Conservation (phyloP, 768 basidiomycete species). For the Lyophyllum atratum region DNA sequence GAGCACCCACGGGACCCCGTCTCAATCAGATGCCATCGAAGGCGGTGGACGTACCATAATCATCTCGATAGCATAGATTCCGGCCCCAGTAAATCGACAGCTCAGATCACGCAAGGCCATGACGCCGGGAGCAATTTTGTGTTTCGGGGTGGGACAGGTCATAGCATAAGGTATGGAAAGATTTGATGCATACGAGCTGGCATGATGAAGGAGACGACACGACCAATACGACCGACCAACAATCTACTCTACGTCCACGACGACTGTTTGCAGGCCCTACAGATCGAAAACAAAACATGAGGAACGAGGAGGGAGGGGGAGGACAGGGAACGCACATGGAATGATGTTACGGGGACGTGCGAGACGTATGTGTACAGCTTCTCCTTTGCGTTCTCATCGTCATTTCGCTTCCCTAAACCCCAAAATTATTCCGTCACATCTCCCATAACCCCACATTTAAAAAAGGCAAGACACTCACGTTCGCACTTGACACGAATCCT, state of each 20-base stretch:
- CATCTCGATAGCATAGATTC: too few species aligned
- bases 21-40: too few species aligned
- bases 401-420: constrained; percentile 88
- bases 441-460: background rate
- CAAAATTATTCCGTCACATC: background rate
- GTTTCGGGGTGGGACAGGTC: constrained; percentile 1
- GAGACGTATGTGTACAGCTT: constrained; percentile 93
- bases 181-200: constrained; percentile 8
- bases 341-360: constrained; percentile 72
- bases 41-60: too few species aligned
- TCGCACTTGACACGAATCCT: constrained; percentile 92
- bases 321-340: constrained; percentile 67
- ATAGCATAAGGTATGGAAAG: constrained; percentile 6
- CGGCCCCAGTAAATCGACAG: background rate
- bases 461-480: constrained; percentile 45
- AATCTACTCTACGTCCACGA: constrained; percentile 78
- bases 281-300: constrained; percentile 6
- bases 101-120: background rate
- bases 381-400: constrained; percentile 98
- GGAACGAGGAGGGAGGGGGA: background rate
- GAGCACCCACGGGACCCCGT: too few species aligned
- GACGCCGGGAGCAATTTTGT: background rate
- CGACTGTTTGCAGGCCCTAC: constrained; percentile 83
- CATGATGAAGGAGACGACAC: background rate
- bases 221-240: background rate